Percentiles rank a stretch among this genome's conserved stretches.
Conservation (phyloP, 306 rosid genomes). For the Nissolia schottii region DNA sequence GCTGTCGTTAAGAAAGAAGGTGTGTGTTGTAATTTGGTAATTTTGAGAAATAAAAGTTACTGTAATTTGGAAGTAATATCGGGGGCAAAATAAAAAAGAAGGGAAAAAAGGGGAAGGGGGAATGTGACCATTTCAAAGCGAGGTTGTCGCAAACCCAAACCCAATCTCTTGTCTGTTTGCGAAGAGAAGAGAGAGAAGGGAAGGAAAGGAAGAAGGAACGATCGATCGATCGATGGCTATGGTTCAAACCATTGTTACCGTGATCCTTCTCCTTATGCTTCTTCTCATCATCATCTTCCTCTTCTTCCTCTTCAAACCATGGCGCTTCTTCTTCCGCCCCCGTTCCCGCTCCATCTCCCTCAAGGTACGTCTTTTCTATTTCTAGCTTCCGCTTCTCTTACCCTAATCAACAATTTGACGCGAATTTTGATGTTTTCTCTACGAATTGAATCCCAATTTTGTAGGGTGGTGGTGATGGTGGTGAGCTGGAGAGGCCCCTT, state of each 20-base stretch:
- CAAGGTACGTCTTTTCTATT: slow-evolving; percentile 37
- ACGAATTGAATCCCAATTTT: neutral
- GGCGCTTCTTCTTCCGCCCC: slow-evolving; percentile 72
- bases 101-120: neutral
- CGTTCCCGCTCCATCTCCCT: slow-evolving; percentile 39
- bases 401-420: slow-evolving; percentile 1
- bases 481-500: slow-evolving; percentile 84
- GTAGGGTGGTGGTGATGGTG: slow-evolving; percentile 44
- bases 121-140: slow-evolving; percentile 87
- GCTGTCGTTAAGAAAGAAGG: too few species aligned
- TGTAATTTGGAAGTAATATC: neutral
- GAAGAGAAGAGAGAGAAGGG: slow-evolving; percentile 46
- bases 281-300: slow-evolving; percentile 66
- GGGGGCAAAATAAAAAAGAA: neutral
- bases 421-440: slow-evolving; percentile 2
- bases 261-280: slow-evolving; percentile 79
- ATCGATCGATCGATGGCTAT: slow-evolving; percentile 52
- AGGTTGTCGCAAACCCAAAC: slow-evolving; percentile 62
- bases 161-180: slow-evolving; percentile 33
- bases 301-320: slow-evolving; percentile 82
- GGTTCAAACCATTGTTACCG: slow-evolving; percentile 55
- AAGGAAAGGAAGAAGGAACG: too few species aligned
- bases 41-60: neutral
- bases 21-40: neutral
- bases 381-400: neutral